Evolutionary conservation across 257 asterid genomes (phyloP).

Genomic region (Euphrasia confusa): DNA sequence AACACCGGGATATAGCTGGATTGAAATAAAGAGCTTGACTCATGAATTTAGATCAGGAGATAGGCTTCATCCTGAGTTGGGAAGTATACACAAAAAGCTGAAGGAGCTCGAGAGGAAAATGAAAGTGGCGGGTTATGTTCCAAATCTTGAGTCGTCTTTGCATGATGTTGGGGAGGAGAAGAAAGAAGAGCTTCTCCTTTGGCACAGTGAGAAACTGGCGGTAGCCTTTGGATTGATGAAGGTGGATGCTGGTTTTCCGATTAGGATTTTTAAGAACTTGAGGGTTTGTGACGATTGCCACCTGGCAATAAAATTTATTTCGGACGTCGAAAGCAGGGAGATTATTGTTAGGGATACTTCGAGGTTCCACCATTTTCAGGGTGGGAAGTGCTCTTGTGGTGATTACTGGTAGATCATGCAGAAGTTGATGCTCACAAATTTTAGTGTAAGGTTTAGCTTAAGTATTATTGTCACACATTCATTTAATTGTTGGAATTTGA

Average conservation of each 20-base stretch:
- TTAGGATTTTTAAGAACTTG: conserved; percentile 65
- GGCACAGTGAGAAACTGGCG: conserved; percentile 83
- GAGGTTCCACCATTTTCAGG: conserved; percentile 68
- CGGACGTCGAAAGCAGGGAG: conserved; percentile 56
- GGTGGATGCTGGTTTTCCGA: conserved; percentile 34
- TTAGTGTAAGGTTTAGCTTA: too few relatives aligned
- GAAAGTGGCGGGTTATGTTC: conserved; percentile 67
- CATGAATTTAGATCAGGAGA: conserved; percentile 88
- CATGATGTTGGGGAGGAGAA: conserved; percentile 67
- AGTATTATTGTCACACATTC: too few relatives aligned
- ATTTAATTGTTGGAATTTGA: too few relatives aligned
- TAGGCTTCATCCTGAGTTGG: conserved; percentile 57
- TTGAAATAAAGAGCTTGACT: conserved; percentile 49
- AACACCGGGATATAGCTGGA: conserved; percentile 84
- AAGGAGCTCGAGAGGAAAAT: conserved; percentile 62
- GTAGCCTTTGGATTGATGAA: conserved; percentile 58
- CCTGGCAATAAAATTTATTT: conserved; percentile 54
- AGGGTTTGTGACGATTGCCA: conserved; percentile 82
- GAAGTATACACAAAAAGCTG: conserved; percentile 43
- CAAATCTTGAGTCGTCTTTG: conserved; percentile 60
- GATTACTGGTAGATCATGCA: conserved; percentile 47
- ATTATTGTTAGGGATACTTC: conserved; percentile 67
- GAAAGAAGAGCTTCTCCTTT: conserved; percentile 57
- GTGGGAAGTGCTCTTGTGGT: conserved; percentile 71
- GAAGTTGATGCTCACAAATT: too few relatives aligned